Percentiles rank a stretch among this genome's conserved stretches.
Conservation (phyloP, 108 stramenopile species). For the Conticribra guillardii region DNA sequence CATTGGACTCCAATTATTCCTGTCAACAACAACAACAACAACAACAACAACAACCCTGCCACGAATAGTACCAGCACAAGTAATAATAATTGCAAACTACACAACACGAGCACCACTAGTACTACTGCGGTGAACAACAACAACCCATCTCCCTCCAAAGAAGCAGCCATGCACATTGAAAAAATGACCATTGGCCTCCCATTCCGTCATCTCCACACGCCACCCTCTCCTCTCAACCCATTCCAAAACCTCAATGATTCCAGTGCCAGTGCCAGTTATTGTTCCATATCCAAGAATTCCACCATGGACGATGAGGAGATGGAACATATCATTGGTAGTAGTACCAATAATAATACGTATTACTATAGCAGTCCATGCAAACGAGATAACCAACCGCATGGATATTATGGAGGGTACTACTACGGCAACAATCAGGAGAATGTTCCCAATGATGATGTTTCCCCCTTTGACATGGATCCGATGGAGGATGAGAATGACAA, state of each 20-base stretch:
- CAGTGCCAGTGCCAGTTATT: background rate
- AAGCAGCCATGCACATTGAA: background rate
- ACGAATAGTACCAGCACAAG: background rate
- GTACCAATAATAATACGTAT: background rate
- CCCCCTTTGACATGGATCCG: background rate
- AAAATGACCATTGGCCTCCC: constrained; percentile 10
- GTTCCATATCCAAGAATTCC: background rate
- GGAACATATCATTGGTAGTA: background rate
- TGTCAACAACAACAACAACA: too few relatives aligned
- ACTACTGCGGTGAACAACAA: too few relatives aligned
- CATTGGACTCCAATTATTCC: background rate
- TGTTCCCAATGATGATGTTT: background rate
- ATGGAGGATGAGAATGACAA: background rate
- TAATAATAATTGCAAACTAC: background rate
- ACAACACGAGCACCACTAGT: too few relatives aligned
- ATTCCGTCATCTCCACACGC: background rate
- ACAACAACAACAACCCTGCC: too few relatives aligned
- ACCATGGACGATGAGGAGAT: constrained; percentile 15
- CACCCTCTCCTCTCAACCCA: constrained; percentile 15
- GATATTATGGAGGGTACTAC: too few relatives aligned
- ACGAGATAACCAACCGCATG: background rate
- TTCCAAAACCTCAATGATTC: constrained; percentile 12
- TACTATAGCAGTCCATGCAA: too few relatives aligned
- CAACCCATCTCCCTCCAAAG: background rate
- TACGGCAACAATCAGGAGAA: background rate